These are phyloP conservation scores for Cicer judaicum DNA, from an alignment of 306 rosid species.

Conservation along the genomic window DNA sequence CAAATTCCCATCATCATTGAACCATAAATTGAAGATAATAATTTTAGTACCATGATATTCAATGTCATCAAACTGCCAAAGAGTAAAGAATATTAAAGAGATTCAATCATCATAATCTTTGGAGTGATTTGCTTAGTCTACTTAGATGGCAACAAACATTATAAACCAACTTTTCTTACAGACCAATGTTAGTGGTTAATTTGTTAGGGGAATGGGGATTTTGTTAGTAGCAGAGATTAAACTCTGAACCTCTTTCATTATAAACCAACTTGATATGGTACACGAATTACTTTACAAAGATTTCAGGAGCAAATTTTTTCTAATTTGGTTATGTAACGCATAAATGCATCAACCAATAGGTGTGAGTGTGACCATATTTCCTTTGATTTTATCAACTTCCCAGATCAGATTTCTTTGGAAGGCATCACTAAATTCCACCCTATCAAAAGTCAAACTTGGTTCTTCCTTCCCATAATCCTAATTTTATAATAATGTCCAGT, in stretches of 20 bases:
- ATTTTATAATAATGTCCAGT: not conserved
- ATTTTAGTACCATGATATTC: constrained; percentile 84
- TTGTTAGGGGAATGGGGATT: too few species aligned
- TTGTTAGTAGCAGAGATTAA: too few species aligned
- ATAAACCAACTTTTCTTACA: not conserved
- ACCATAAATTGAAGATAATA: constrained; percentile 85
- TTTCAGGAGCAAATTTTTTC: not conserved
- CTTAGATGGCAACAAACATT: constrained; percentile 20
- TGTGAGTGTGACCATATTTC: not conserved
- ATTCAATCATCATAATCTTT: constrained; percentile 35
- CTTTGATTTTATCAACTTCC: not conserved
- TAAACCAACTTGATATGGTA: constrained; percentile 4
- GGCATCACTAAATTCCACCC: not conserved
- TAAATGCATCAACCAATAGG: not conserved
- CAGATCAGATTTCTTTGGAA: not conserved
- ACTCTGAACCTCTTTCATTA: not conserved
- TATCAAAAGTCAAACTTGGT: not conserved
- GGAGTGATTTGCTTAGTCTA: constrained; percentile 21
- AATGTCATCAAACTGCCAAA: constrained; percentile 69
- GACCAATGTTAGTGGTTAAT: too few species aligned
- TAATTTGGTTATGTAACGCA: not conserved
- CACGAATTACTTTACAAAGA: constrained; percentile 21
- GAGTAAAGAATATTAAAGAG: constrained; percentile 10
- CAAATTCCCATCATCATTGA: constrained; percentile 57
- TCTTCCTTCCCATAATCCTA: not conserved